Conservation (phyloP, 345 rosid genomes). For the Cochlearia excelsa region DNA sequence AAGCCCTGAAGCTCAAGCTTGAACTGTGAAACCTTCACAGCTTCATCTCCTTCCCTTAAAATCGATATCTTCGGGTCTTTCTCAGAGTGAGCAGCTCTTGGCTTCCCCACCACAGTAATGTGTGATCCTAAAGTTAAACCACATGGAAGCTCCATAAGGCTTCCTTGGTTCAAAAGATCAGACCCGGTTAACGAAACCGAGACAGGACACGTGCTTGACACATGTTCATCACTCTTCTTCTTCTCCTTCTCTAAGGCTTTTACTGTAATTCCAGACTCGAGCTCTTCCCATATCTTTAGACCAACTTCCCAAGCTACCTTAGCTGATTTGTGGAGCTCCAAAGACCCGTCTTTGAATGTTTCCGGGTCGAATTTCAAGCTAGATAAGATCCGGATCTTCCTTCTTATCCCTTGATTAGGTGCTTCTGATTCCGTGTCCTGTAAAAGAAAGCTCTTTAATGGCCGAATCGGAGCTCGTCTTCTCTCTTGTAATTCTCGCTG, state of each 20-base stretch:
- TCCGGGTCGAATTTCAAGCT: constrained; percentile 49
- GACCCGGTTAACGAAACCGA: constrained; percentile 56
- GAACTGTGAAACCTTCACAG: constrained; percentile 70
- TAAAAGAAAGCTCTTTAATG: constrained; percentile 42
- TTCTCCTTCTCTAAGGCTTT: constrained; percentile 8
- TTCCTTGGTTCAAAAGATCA: constrained; percentile 44
- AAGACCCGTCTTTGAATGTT: constrained; percentile 47
- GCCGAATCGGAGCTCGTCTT: constrained; percentile 57
- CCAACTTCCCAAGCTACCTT: constrained; percentile 67
- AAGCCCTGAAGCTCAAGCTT: constrained; percentile 79
- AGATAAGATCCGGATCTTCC: constrained; percentile 39
- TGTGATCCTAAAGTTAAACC: constrained; percentile 84
- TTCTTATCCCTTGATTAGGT: constrained; percentile 19
- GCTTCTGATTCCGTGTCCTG: constrained; percentile 36
- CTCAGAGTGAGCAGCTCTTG: constrained; percentile 57
- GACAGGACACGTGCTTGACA: constrained; percentile 42
- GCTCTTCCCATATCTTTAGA: constrained; percentile 56
- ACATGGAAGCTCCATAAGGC: constrained; percentile 66
- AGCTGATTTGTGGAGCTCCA: constrained; percentile 64
- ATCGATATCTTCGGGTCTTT: constrained; percentile 54
- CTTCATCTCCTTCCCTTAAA: constrained; percentile 47
- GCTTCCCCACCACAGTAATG: constrained; percentile 70
- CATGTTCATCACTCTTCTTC: constrained; percentile 38
- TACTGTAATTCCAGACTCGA: constrained; percentile 43
- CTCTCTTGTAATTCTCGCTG: constrained; percentile 44